Evolutionary conservation across 2,329 filamentous ascomycete species (phyloP).

Genomic region (Leptographium wingfieldii): DNA sequence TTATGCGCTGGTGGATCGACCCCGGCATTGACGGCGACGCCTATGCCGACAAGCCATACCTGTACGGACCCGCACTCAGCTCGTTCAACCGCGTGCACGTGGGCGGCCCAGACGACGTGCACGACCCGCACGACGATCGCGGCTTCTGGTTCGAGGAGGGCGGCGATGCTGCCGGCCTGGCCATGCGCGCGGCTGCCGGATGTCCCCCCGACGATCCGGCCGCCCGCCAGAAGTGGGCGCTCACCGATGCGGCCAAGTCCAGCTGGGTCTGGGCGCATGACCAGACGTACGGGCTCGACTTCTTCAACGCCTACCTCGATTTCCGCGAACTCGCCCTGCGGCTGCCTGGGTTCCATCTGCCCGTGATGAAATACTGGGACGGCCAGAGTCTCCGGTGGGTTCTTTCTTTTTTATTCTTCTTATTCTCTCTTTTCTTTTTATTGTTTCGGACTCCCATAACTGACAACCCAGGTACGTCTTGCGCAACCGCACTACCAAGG

Average conservation of each 20-base stretch:
- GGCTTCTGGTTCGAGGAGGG: slow-evolving; percentile 53
- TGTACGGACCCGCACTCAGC: slow-evolving; percentile 72
- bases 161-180: slow-evolving; percentile 42
- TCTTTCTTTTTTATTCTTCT: neutral
- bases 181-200: slow-evolving; percentile 30
- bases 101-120: slow-evolving; percentile 21
- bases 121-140: slow-evolving; percentile 23
- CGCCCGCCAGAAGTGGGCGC: slow-evolving; percentile 47
- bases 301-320: slow-evolving; percentile 87
- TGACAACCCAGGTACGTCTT: slow-evolving; percentile 63
- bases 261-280: slow-evolving; percentile 43
- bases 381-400: slow-evolving; percentile 62
- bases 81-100: slow-evolving; percentile 68
- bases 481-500: slow-evolving; percentile 61
- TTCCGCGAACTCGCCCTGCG: slow-evolving; percentile 62
- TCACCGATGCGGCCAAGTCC: slow-evolving; percentile 32
- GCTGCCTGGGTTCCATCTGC: slow-evolving; percentile 59
- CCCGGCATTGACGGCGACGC: slow-evolving; percentile 83
- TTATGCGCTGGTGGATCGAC: slow-evolving; percentile 85
- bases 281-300: slow-evolving; percentile 44
- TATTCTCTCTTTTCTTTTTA: neutral
- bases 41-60: slow-evolving; percentile 71
- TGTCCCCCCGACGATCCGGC: slow-evolving; percentile 27
- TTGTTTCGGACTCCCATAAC: neutral
- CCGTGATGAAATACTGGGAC: slow-evolving; percentile 69